Evolutionary conservation across 192 early-diverging fungal species (phyloP).

Genomic region (Podila epigama): DNA sequence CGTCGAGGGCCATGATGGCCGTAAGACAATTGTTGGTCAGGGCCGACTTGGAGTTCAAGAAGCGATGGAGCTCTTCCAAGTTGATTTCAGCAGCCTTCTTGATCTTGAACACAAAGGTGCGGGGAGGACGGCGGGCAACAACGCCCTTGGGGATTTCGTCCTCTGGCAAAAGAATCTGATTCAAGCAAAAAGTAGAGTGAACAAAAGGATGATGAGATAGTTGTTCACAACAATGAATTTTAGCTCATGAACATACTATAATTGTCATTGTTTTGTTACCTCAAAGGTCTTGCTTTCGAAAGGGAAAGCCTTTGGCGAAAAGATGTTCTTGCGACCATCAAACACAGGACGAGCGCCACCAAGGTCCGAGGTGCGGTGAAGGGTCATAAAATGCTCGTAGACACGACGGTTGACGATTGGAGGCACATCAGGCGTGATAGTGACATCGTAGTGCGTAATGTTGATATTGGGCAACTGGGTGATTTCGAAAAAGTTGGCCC

Average conservation of each 20-base stretch:
- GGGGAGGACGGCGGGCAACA: conserved; percentile 47
- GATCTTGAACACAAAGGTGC: conserved; percentile 70
- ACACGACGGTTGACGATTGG: conserved; percentile 75
- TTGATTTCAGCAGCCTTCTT: conserved; percentile 72
- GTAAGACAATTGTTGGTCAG: conserved; percentile 50
- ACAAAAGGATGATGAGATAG: not conserved
- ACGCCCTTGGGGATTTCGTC: conserved; percentile 30
- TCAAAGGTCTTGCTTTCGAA: conserved; percentile 67
- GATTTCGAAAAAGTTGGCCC: conserved; percentile 84
- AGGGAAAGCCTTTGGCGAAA: conserved; percentile 62
- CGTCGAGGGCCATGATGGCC: conserved; percentile 76
- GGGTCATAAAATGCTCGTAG: conserved; percentile 70
- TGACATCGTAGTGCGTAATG: conserved; percentile 92
- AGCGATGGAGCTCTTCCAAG: conserved; percentile 65
- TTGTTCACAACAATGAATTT: no score
- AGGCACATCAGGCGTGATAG: conserved; percentile 80
- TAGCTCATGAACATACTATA: no score
- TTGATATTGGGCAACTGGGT: conserved; percentile 64
- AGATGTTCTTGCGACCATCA: conserved; percentile 88
- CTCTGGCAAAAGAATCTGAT: conserved; percentile 54
- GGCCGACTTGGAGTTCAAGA: conserved; percentile 56
- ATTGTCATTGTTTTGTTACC: conserved; percentile 20
- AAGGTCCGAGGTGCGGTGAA: conserved; percentile 60
- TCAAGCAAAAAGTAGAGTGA: not conserved
- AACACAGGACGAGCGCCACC: conserved; percentile 74